These are phyloP conservation scores for Penicillium crustosum DNA, from an alignment of 2,329 filamentous ascomycete species.

Conservation along the genomic window DNA sequence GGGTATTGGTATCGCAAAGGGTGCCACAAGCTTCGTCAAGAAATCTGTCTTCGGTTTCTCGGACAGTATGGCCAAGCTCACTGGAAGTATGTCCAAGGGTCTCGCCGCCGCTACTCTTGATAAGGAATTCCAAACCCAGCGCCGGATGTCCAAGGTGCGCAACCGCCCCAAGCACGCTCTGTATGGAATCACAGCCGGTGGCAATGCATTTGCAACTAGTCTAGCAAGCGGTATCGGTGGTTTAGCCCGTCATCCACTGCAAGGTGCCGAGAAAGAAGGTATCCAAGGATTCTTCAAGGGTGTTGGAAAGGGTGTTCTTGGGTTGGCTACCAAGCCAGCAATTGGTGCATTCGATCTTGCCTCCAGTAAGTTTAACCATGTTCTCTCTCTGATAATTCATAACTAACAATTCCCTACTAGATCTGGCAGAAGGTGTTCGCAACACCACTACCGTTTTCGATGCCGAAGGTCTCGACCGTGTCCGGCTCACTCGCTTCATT, in stretches of 20 bases:
- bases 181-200: slow-evolving; percentile 92
- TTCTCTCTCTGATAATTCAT: neutral
- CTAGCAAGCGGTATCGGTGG: slow-evolving; percentile 92
- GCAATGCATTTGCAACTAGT: slow-evolving; percentile 90
- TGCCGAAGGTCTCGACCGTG: slow-evolving; percentile 87
- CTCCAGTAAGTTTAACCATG: slow-evolving; percentile 55
- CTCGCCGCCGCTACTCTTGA: slow-evolving; percentile 92
- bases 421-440: slow-evolving; percentile 93
- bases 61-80: slow-evolving; percentile 97
- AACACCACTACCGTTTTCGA: slow-evolving; percentile 99
- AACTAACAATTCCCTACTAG: slow-evolving; percentile 22
- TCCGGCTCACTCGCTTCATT: slow-evolving; percentile 90
- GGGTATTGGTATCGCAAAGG: slow-evolving; percentile 91
- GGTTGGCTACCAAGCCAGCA: slow-evolving; percentile 93
- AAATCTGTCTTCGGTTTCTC: slow-evolving; percentile 97
- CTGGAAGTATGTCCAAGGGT: slow-evolving; percentile 94
- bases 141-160: slow-evolving; percentile 86
- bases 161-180: slow-evolving; percentile 96
- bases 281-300: slow-evolving; percentile 95
- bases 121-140: slow-evolving; percentile 96
- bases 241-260: slow-evolving; percentile 85
- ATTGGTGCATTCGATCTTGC: slow-evolving; percentile 97
- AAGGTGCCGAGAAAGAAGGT: slow-evolving; percentile 94
- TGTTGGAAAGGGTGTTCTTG: slow-evolving; percentile 89
- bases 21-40: slow-evolving; percentile 95